These are phyloP conservation scores for Lithospermum erythrorhizon DNA, from an alignment of 257 asterid genomes.

Conservation along the genomic window DNA sequence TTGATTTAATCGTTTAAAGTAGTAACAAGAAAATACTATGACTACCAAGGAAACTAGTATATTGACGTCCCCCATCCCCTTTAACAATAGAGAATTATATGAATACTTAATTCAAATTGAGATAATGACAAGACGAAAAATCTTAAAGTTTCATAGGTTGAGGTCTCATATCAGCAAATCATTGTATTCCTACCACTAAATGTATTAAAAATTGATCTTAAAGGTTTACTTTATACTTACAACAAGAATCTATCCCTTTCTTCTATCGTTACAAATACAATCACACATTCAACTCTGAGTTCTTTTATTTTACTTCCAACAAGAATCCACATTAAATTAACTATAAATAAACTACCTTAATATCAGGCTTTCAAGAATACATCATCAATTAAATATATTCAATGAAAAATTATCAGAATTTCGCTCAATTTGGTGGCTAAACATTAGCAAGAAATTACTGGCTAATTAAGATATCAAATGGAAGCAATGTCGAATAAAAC, in stretches of 20 bases:
- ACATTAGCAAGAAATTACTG: background rate
- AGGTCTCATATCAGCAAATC: background rate
- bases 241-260: too few relatives aligned
- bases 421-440: background rate
- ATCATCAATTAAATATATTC: background rate
- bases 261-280: too few relatives aligned
- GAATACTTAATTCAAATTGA: too few relatives aligned
- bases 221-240: too few relatives aligned
- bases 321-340: too few relatives aligned
- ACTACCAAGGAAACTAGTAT: background rate
- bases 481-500: constrained; percentile 1
- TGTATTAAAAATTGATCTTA: too few relatives aligned
- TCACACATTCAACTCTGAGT: too few relatives aligned
- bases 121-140: background rate
- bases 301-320: too few relatives aligned
- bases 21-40: background rate
- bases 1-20: background rate
- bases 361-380: background rate
- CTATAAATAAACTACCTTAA: too few relatives aligned
- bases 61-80: background rate
- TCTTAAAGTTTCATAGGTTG: background rate
- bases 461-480: background rate
- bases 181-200: too few relatives aligned
- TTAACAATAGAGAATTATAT: background rate
- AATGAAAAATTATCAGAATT: background rate